Conservation (phyloP, 176 grass and related monocot species). For the Canna indica region DNA sequence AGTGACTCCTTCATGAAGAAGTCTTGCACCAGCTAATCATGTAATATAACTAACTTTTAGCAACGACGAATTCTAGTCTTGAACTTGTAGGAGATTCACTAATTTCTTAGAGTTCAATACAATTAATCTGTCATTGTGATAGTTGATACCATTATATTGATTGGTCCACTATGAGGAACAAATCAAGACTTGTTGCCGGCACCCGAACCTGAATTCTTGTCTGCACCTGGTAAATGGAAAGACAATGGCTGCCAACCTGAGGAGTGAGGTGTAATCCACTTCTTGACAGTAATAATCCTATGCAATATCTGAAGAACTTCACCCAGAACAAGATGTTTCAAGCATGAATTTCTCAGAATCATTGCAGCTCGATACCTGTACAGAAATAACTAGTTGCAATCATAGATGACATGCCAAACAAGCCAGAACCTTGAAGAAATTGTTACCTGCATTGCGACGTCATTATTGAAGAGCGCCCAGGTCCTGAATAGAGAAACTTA, state of each 20-base stretch:
- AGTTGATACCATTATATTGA: not conserved
- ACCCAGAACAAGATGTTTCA: slow-evolving; percentile 54
- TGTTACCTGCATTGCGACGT: slow-evolving; percentile 58
- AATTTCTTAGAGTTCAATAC: not conserved
- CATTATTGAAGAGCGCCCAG: slow-evolving; percentile 38
- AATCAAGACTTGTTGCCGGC: not conserved
- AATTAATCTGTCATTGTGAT: slow-evolving; percentile 5
- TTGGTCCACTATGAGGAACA: not conserved
- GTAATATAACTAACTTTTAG: not conserved
- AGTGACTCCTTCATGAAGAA: not conserved
- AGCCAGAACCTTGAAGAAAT: slow-evolving; percentile 9
- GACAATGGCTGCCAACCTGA: slow-evolving; percentile 80
- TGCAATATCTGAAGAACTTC: slow-evolving; percentile 83
- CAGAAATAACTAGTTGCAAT: slow-evolving; percentile 3
- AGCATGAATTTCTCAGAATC: slow-evolving; percentile 55
- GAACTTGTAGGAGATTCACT: not conserved
- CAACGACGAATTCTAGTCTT: not conserved
- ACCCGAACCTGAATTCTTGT: slow-evolving; percentile 21
- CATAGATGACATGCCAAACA: not conserved
- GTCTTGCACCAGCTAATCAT: not conserved
- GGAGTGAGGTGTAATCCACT: slow-evolving; percentile 69
- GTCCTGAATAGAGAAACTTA: slow-evolving; percentile 41
- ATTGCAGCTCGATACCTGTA: slow-evolving; percentile 81
- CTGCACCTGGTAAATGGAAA: slow-evolving; percentile 37
- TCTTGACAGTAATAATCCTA: slow-evolving; percentile 51